Evolutionary conservation across 228 moss, liverwort and hornwort genomes (phyloP), one percentile per base, ranked within the genome.

Genomic region (Sphagnum magellanicum): DNA sequence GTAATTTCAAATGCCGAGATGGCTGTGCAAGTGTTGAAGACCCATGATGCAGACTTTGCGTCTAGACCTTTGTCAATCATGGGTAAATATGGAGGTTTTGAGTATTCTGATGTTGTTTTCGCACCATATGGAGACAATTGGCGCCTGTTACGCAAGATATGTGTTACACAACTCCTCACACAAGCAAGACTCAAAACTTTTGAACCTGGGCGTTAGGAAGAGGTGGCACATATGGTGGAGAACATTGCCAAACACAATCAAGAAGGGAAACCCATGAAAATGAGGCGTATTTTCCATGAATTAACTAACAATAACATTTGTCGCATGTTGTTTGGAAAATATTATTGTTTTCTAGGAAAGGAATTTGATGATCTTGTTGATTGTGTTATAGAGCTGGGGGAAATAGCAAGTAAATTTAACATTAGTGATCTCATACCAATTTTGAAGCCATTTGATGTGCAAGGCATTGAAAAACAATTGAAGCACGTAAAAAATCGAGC

Each of bases 251-350:
- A 81, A 4, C 70, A 73, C 9, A 74, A 73, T 32, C 71, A 81
- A 5, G 65, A 64, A 16, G 74, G 76, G 5, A 49, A 77, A 63
- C 47, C 65, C 5, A 64, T 85, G 5, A 71, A 68, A n/a, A 12
- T 85, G 13, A 71, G 79, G 55, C 78, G 72, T 32, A 71, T 69
- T 52, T 67, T 81, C 4, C 74, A 72, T 13, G 73, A 67, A 48
- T 69, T 79, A 78, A 77, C 81, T 4, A 81, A 76, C 73, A 81
- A 85, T 63, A 70, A 72, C 63, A 79, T 85, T 57, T 78, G 78
- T 53, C 72, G 68, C 63, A 76, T 85, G 74, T 66, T 85, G 5
- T 76, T 85, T 65, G 76, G 81, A 48, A 81, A 81, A n/a, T n/a
- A n/a, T n/a, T n/a, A n/a, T n/a, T n/a, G n/a, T n/a, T n/a, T n/a